Evolutionary conservation across 257 asterid genomes (phyloP).

Genomic region (Salvia rosmarinus): DNA sequence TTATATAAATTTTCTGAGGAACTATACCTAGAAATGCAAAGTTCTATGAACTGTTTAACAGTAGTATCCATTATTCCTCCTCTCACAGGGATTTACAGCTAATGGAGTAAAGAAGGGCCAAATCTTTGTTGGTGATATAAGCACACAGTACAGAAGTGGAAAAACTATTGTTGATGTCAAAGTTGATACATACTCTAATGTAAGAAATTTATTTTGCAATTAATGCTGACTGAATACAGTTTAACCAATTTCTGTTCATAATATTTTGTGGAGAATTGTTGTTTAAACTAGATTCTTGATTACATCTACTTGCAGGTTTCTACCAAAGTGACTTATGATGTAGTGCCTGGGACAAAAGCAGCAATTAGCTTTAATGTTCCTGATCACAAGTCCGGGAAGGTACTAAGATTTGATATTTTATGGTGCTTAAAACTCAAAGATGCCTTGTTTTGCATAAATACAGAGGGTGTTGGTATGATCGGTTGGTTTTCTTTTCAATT

Average conservation of each 20-base stretch:
- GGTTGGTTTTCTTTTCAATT: neutral
- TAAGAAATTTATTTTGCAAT: conserved; percentile 41
- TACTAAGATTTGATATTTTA: conserved; percentile 32
- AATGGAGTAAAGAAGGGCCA: conserved; percentile 75
- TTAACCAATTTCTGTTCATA: neutral
- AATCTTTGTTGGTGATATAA: conserved; percentile 72
- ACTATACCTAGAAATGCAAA: neutral
- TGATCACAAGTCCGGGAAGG: conserved; percentile 91
- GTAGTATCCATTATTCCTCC: conserved; percentile 10
- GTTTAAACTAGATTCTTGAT: conserved; percentile 21
- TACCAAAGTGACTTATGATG: conserved; percentile 66
- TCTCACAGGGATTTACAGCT: conserved; percentile 74
- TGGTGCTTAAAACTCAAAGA: conserved; percentile 1
- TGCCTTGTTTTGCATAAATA: neutral
- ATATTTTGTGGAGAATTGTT: conserved; percentile 1
- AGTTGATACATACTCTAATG: conserved; percentile 82
- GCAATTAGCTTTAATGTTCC: conserved; percentile 80
- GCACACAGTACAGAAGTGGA: conserved; percentile 68
- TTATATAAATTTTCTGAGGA: neutral
- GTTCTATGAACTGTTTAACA: conserved; percentile 6
- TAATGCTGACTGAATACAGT: conserved; percentile 5
- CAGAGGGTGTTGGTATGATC: neutral
- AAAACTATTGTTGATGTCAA: conserved; percentile 72
- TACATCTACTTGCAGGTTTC: conserved; percentile 51
- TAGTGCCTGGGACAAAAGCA: conserved; percentile 65